A percentile compares a stretch with the other conserved stretches of the same genome.
Conservation (phyloP, 768 basidiomycete species). For the Cubamyces sp. region DNA sequence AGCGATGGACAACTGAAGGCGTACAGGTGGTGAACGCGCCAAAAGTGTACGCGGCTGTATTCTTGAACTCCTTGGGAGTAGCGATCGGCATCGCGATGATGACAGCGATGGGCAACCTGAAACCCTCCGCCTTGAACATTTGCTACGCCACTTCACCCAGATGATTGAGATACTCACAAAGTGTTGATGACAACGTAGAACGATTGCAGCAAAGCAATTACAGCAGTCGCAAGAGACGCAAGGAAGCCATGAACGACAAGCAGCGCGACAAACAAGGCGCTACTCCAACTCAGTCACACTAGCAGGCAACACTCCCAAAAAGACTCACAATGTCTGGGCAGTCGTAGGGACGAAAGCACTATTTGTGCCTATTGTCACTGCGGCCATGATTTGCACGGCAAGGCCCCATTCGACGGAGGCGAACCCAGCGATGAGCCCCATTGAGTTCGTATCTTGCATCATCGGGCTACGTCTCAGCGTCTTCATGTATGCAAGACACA, state of each 20-base stretch:
- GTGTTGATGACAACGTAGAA: conserved; percentile 42
- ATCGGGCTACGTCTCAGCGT: too few relatives aligned
- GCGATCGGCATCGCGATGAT: conserved; percentile 61
- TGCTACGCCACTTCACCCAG: too few relatives aligned
- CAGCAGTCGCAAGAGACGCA: conserved; percentile 38
- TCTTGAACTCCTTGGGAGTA: conserved; percentile 61
- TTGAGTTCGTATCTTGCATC: conserved; percentile 38
- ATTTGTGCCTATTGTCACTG: conserved; percentile 38
- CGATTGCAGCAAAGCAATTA: conserved; percentile 41
- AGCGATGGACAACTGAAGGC: conserved; percentile 12
- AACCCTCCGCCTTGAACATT: neutral
- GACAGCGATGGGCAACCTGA: conserved; percentile 35
- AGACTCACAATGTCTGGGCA: conserved; percentile 32
- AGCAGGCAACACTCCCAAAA: neutral
- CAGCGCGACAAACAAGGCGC: conserved; percentile 39
- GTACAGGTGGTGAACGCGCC: conserved; percentile 63
- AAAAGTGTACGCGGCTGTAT: conserved; percentile 63
- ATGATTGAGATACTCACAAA: conserved; percentile 28
- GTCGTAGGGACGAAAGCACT: conserved; percentile 33
- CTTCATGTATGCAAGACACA: too few relatives aligned
- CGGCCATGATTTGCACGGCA: conserved; percentile 44
- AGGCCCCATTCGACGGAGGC: conserved; percentile 44
- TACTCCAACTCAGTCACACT: conserved; percentile 1
- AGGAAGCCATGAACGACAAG: conserved; percentile 37
- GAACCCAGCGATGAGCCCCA: conserved; percentile 40